Percentiles rank a stretch among this genome's conserved stretches.
phyloP scores from a whole-genome alignment of 257 asterid species.

The Solanum sejunctum region DNA sequence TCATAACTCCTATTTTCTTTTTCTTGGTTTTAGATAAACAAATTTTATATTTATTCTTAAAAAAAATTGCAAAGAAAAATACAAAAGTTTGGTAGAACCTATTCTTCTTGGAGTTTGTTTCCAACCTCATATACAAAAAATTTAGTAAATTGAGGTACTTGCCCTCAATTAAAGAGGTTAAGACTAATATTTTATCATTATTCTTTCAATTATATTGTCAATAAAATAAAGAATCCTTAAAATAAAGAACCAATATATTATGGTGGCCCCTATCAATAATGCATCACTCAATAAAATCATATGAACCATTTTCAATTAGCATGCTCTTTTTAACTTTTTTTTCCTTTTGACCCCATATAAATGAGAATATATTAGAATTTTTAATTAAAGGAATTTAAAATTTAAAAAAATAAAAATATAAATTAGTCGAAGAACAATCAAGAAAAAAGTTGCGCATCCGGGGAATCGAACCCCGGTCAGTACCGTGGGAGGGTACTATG shows the following conservation, averaged over 20 bases:
- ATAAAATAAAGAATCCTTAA: not conserved
- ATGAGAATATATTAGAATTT: no score
- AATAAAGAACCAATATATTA: not conserved
- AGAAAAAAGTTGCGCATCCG: constrained; percentile 14
- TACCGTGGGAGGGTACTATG: constrained; percentile 99
- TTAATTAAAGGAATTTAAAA: no score
- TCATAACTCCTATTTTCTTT: not conserved
- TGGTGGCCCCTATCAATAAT: no score
- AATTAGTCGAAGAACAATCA: no score
- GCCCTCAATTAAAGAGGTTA: not conserved
- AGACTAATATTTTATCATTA: not conserved
- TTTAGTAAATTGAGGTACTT: not conserved
- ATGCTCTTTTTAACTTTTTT: not conserved
- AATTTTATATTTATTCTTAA: not conserved
- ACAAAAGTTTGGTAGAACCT: not conserved
- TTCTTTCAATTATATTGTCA: not conserved
- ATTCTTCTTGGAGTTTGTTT: not conserved
- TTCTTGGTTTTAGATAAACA: not conserved
- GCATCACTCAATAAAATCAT: not conserved
- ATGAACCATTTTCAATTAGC: not conserved
- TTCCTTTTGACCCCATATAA: no score
- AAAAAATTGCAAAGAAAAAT: not conserved
- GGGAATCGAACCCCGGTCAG: constrained; percentile 99
- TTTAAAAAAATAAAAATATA: no score
- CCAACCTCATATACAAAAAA: not conserved